Conservation (phyloP, 257 asterid genomes). For the Plantago ovata region DNA sequence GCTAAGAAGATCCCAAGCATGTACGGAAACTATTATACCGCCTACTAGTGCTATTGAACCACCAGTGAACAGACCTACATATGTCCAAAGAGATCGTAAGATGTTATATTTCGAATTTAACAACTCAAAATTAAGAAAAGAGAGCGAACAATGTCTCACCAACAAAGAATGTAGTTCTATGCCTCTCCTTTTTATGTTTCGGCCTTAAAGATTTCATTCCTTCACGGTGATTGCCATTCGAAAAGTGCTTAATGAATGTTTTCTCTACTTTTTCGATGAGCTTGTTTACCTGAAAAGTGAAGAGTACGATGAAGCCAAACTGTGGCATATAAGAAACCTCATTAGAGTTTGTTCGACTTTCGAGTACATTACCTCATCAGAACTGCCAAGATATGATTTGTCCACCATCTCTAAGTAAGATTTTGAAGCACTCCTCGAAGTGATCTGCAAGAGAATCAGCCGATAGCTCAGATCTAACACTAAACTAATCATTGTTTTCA, state of each 20-base stretch:
- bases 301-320: neutral
- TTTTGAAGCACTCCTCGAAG: slow-evolving; percentile 77
- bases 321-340: neutral
- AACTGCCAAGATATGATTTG: slow-evolving; percentile 60
- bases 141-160: slow-evolving; percentile 32
- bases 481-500: neutral
- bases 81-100: neutral
- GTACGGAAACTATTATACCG: slow-evolving; percentile 40
- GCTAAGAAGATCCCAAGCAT: slow-evolving; percentile 45
- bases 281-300: slow-evolving; percentile 37
- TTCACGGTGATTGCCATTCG: slow-evolving; percentile 68
- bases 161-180: slow-evolving; percentile 60
- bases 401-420: slow-evolving; percentile 72
- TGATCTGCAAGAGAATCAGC: slow-evolving; percentile 35
- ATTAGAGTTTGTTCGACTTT: neutral
- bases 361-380: slow-evolving; percentile 59
- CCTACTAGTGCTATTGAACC: slow-evolving; percentile 62
- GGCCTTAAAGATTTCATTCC: slow-evolving; percentile 69
- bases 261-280: slow-evolving; percentile 58
- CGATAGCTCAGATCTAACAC: neutral
- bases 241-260: slow-evolving; percentile 66
- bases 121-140: neutral
- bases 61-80: slow-evolving; percentile 66
- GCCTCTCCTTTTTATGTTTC: slow-evolving; percentile 56
- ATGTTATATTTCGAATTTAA: neutral